Base-by-base conservation (phyloP, 2,329 filamentous ascomycete species). In the Emydomyces testavorans region DNA sequence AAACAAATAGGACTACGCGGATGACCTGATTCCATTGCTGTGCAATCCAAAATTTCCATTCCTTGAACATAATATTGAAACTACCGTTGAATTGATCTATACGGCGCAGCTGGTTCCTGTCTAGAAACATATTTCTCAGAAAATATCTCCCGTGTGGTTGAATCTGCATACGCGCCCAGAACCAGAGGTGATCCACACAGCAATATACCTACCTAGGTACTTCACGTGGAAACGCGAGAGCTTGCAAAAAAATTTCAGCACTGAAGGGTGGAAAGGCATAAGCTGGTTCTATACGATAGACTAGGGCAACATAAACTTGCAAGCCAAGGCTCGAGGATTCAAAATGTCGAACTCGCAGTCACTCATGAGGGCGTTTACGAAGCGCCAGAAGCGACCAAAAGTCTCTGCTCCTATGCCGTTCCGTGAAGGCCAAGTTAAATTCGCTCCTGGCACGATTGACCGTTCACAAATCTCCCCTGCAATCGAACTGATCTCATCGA, bases 401-500 rank as follows among this genome's bases (percentile, higher is more conserved):
- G 65, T 70, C 16, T 69, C 67, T 3, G 60, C 63, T 1, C 63
- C 66, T 29, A 65, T 69, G 62, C 66, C 69, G 3, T 65, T 65
- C 49, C 65, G 67, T 36, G 67, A 70, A 51, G 62, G 63, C n/a
- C 68, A 69, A 52, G 58, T 64, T 50, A 67, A 65, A 56, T 70
- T 69, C 50, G 60, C 64, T 26, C 59, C 69, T 6, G 69, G 66
- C 24, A 67, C 64, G 15, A 71, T 72, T 56, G 67, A 70, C 50
- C 66, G 70, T 41, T 65, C 60, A 52, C 66, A 69, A 52, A 98
- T 98, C 62, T 98, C 92, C 1, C 79, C 76, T 2, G 92, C 92
- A 0, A 76, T 94, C 46, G 82, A 88, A 65, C 76, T 98, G 53
- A 73, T 95, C 41, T 93, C 92, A 51, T 94, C 90, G 4, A 96